These are phyloP conservation scores for Gaeumannomyces sp. DNA, from an alignment of 2,329 filamentous ascomycete species.

Conservation along the genomic window DNA sequence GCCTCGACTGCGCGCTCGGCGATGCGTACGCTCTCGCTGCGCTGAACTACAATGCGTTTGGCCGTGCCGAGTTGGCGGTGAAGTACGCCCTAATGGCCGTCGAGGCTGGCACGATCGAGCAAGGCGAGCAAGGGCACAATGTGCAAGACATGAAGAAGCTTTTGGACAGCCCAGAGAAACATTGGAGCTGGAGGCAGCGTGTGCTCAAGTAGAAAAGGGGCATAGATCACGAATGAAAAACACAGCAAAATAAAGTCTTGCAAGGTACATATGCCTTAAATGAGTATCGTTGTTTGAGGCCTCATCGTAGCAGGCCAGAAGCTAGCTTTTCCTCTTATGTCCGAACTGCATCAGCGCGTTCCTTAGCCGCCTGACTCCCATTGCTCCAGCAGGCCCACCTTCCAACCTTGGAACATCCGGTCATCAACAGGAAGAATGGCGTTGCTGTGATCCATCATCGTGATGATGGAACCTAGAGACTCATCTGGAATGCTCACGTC, in stretches of 20 bases:
- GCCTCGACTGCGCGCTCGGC: slow-evolving; percentile 27
- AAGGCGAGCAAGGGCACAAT: slow-evolving; percentile 22
- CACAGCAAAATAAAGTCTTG: neutral
- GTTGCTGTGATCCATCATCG: slow-evolving; percentile 41
- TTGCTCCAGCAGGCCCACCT: slow-evolving; percentile 55
- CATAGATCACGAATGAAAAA: neutral
- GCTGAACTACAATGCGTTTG: slow-evolving; percentile 31
- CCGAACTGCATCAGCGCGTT: neutral
- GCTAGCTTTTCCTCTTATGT: too few species aligned
- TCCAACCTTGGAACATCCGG: slow-evolving; percentile 58
- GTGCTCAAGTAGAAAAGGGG: neutral
- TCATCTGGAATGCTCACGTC: slow-evolving; percentile 49
- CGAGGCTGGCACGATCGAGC: slow-evolving; percentile 26
- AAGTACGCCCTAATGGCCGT: slow-evolving; percentile 26
- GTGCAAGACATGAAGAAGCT: slow-evolving; percentile 26
- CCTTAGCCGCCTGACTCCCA: slow-evolving; percentile 27
- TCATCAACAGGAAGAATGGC: slow-evolving; percentile 48
- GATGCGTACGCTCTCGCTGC: slow-evolving; percentile 31
- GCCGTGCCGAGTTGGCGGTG: slow-evolving; percentile 24
- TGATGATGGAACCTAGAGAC: slow-evolving; percentile 39
- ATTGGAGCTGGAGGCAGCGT: slow-evolving; percentile 26
- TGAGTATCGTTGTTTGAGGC: neutral
- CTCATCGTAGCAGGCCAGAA: too few species aligned
- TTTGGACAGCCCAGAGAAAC: slow-evolving; percentile 23
- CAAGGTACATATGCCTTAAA: too few species aligned